Evolutionary conservation across 441 rosid species (phyloP).

Genomic region (Theobroma grandiflorum): DNA sequence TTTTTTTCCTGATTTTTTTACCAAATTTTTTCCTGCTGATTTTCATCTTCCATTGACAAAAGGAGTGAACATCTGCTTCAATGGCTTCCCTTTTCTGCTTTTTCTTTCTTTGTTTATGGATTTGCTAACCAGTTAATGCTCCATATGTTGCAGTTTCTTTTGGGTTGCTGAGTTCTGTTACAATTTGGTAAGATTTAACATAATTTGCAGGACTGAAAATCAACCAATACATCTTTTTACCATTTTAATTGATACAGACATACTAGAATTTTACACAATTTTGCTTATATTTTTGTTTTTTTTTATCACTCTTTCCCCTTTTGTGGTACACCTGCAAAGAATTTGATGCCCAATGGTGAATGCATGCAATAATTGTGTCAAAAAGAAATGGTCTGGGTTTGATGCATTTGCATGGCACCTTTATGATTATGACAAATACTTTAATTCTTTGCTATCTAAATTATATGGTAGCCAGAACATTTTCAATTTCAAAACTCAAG

Average conservation of each 20-base stretch:
- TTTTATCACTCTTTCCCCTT: not conserved
- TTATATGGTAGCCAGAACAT: not conserved
- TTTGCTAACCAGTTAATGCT: not conserved
- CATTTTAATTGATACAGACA: not conserved
- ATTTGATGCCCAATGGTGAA: not conserved
- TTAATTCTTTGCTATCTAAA: constrained; percentile 6
- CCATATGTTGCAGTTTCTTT: not conserved
- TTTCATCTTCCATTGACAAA: not conserved
- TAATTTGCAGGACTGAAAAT: not conserved
- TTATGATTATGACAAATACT: not conserved
- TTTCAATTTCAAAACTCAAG: not conserved
- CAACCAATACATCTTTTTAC: not conserved
- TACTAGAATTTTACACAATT: not conserved
- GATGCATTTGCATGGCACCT: constrained; percentile 1
- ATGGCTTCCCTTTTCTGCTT: not conserved
- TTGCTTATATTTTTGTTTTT: not conserved
- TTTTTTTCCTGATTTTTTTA: not conserved
- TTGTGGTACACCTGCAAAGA: not conserved
- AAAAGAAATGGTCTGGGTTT: not conserved
- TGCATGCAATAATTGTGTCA: constrained; percentile 3
- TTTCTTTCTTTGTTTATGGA: not conserved
- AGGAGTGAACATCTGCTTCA: not conserved
- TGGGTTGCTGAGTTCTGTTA: not conserved
- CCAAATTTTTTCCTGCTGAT: not conserved
- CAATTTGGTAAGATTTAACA: not conserved